phyloP scores from a whole-genome alignment of 352 stramenopile genomes.

The Elongisporangium undulatum region DNA sequence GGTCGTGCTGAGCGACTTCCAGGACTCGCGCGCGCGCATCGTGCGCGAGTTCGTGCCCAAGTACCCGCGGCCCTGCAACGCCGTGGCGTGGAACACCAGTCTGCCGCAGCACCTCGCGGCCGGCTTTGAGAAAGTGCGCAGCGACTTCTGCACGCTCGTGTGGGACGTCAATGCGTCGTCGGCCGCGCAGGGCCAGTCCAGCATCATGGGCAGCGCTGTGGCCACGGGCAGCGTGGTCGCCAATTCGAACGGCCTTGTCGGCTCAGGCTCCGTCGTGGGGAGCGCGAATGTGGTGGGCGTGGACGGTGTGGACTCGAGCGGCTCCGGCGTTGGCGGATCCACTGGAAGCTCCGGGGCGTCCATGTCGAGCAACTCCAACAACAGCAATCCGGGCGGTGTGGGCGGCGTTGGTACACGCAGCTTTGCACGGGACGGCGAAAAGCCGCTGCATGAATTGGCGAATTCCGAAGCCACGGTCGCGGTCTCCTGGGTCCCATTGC shows the following conservation, averaged over 20 bases:
- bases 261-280: neutral
- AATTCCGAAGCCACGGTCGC: constrained; percentile 84
- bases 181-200: neutral
- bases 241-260: neutral
- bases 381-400: constrained; percentile 9
- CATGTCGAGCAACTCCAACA: constrained; percentile 14
- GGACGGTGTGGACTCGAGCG: neutral
- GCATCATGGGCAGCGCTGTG: neutral
- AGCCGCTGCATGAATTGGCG: constrained; percentile 72
- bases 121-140: constrained; percentile 86
- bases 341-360: constrained; percentile 1
- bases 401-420: constrained; percentile 17
- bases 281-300: neutral
- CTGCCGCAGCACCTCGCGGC: constrained; percentile 72
- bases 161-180: constrained; percentile 74
- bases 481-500: constrained; percentile 77
- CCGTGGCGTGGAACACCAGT: constrained; percentile 77
- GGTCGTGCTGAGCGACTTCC: constrained; percentile 79
- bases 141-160: constrained; percentile 80
- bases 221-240: neutral
- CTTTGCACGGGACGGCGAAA: constrained; percentile 32
- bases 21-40: constrained; percentile 52
- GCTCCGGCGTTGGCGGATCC: neutral
- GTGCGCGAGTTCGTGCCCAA: constrained; percentile 77
- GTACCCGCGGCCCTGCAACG: constrained; percentile 79